phyloP scores from a whole-genome alignment of 2,329 filamentous ascomycete genomes.

The Fusarium oxysporum region DNA sequence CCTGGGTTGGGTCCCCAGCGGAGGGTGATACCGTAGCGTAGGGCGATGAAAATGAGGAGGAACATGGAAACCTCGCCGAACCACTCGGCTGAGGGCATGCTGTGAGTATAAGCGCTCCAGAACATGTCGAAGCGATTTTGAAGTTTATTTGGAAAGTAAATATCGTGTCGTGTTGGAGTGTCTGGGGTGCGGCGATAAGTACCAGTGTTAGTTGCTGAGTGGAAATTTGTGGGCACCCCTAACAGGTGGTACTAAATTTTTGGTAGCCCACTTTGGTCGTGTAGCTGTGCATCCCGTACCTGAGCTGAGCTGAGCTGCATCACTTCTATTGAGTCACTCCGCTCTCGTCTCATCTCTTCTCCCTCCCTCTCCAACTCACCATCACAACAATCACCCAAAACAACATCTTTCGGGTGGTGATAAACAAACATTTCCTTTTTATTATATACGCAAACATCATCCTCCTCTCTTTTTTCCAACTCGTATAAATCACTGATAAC shows the following conservation, averaged over 20 bases:
- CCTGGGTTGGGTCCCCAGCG: neutral
- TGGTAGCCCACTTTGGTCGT: neutral
- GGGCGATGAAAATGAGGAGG: neutral
- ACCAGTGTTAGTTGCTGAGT: neutral
- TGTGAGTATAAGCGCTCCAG: neutral
- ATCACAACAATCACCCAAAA: neutral
- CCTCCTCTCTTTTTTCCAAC: neutral
- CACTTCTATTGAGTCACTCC: slow-evolving; percentile 1
- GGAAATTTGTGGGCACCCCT: neutral
- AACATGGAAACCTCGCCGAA: neutral
- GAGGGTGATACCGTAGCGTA: neutral
- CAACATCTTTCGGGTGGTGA: neutral
- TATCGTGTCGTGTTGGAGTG: neutral
- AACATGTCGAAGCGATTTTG: neutral
- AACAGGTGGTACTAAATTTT: neutral
- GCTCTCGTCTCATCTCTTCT: neutral
- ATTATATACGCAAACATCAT: neutral
- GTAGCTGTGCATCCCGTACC: neutral
- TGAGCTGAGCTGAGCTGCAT: neutral
- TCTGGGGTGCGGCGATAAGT: neutral
- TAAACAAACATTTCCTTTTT: neutral
- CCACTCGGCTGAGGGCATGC: neutral
- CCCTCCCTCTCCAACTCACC: neutral
- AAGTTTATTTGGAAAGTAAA: neutral
- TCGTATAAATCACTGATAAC: neutral